A percentile compares a stretch with the other conserved stretches of the same genome.
Evolutionary conservation across 495 filamentous ascomycete species (phyloP).

Genomic region (Aspergillus baeticus): DNA sequence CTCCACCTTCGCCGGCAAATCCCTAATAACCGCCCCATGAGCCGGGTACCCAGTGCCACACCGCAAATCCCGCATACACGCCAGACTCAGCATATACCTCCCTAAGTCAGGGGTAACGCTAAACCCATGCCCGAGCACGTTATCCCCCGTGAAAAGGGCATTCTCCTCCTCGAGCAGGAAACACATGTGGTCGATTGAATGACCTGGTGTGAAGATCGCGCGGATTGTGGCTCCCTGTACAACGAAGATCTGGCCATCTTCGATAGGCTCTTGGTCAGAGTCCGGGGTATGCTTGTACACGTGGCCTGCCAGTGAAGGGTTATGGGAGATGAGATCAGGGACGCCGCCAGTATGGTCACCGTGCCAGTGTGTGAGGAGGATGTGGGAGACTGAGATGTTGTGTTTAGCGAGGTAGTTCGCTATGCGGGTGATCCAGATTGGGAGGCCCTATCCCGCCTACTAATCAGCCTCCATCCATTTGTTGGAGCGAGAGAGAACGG

Average conservation of each 20-base stretch:
- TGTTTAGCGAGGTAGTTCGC: constrained; percentile 14
- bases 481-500: too few species aligned
- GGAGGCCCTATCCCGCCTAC: too few species aligned
- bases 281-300: constrained; percentile 49
- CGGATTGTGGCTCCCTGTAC: constrained; percentile 42
- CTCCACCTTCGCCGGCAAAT: constrained; percentile 33
- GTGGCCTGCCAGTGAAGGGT: constrained; percentile 36
- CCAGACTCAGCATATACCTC: constrained; percentile 35
- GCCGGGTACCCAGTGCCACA: constrained; percentile 41
- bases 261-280: constrained; percentile 42
- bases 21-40: constrained; percentile 36
- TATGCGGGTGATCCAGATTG: constrained; percentile 36
- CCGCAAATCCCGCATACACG: constrained; percentile 26
- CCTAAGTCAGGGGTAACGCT: constrained; percentile 34
- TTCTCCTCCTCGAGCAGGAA: constrained; percentile 57
- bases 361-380: constrained; percentile 82
- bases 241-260: constrained; percentile 37
- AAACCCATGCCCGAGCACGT: constrained; percentile 44
- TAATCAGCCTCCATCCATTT: too few species aligned
- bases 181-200: constrained; percentile 48
- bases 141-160: constrained; percentile 86
- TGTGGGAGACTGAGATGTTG: constrained; percentile 50
- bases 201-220: constrained; percentile 40
- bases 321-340: constrained; percentile 53
- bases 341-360: constrained; percentile 75